These are phyloP conservation scores for Ogataea glucozyma DNA, from an alignment of 805 yeast genomes.

Conservation along the genomic window DNA sequence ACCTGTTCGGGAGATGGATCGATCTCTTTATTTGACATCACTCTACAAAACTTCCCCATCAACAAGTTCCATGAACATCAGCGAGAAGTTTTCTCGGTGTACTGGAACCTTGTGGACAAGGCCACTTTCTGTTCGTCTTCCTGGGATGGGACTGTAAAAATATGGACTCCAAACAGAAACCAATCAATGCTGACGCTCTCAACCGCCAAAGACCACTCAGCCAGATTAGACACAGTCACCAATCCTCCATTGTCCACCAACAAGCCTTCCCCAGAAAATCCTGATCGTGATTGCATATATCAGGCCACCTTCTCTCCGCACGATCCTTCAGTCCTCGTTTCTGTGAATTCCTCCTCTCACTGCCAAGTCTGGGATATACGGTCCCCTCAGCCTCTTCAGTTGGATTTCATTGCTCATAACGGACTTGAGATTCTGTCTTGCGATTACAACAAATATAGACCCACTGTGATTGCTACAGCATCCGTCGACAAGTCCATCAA, in stretches of 20 bases:
- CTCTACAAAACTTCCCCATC: constrained; percentile 67
- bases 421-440: constrained; percentile 79
- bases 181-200: constrained; percentile 59
- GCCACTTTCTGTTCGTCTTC: constrained; percentile 71
- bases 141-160: constrained; percentile 89
- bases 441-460: constrained; percentile 90
- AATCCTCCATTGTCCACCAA: constrained; percentile 39
- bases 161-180: constrained; percentile 69
- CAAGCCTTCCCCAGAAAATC: constrained; percentile 36
- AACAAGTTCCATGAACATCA: constrained; percentile 76
- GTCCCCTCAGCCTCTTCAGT: constrained; percentile 56
- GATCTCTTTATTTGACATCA: constrained; percentile 75
- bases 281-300: constrained; percentile 63
- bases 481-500: constrained; percentile 88
- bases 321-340: constrained; percentile 65
- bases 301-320: constrained; percentile 84
- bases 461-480: constrained; percentile 77
- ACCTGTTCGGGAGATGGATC: constrained; percentile 91
- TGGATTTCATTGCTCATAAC: constrained; percentile 69
- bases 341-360: constrained; percentile 73
- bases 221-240: constrained; percentile 15
- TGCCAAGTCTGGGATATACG: constrained; percentile 84
- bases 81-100: constrained; percentile 39
- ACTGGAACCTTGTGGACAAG: constrained; percentile 45
- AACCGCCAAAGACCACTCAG: constrained; percentile 31